phyloP scores from a whole-genome alignment of 2,329 filamentous ascomycete species.

The Beauveria australis region DNA sequence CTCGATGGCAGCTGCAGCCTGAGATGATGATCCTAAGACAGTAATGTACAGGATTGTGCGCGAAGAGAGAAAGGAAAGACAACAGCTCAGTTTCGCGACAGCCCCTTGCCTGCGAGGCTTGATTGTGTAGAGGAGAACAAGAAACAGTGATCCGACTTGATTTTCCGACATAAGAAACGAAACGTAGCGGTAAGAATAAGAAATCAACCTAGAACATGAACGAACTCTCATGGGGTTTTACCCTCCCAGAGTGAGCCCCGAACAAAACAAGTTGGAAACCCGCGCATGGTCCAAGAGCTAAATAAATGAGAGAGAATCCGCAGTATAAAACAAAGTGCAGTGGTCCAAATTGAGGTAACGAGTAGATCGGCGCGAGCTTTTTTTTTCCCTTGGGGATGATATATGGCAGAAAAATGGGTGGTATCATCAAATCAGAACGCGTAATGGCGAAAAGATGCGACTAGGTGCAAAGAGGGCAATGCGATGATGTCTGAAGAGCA shows the following conservation, averaged over 20 bases:
- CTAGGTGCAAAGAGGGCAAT: slow-evolving; percentile 8
- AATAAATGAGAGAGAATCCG: not conserved
- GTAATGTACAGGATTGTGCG: slow-evolving; percentile 48
- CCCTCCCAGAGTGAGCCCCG: not conserved
- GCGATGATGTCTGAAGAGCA: slow-evolving; percentile 9
- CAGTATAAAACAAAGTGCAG: slow-evolving; percentile 18
- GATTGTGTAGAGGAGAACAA: slow-evolving; percentile 3
- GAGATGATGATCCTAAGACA: slow-evolving; percentile 33
- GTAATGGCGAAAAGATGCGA: slow-evolving; percentile 6
- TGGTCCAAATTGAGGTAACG: not conserved
- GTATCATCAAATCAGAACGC: slow-evolving; percentile 14
- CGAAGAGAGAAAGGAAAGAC: not conserved
- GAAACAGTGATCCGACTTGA: slow-evolving; percentile 2
- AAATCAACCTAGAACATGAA: slow-evolving; percentile 4
- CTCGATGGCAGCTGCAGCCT: slow-evolving; percentile 32
- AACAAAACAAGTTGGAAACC: not conserved
- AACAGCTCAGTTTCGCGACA: slow-evolving; percentile 5
- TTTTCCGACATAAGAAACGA: slow-evolving; percentile 4
- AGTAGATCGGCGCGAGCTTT: slow-evolving; percentile 9
- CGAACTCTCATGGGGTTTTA: not conserved
- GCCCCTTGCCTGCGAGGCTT: slow-evolving; percentile 6
- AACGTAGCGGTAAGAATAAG: not conserved
- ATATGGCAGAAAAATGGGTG: slow-evolving; percentile 17
- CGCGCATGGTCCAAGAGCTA: not conserved
- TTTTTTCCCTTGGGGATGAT: slow-evolving; percentile 6